Evolutionary conservation across 306 rosid genomes (phyloP).

Genomic region (Quercus parvula): DNA sequence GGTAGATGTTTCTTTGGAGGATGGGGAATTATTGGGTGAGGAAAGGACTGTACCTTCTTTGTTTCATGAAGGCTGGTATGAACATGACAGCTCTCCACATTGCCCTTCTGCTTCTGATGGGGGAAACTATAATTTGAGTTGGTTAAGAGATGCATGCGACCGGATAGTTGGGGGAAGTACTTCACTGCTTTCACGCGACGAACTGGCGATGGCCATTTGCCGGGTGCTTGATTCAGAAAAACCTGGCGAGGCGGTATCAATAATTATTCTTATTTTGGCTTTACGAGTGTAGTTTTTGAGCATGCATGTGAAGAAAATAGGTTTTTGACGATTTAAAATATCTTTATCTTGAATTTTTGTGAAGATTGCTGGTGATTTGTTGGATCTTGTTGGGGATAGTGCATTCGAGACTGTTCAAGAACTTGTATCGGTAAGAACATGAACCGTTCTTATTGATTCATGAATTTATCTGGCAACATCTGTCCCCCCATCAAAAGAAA

Average conservation of each 20-base stretch:
- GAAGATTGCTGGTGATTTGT: slow-evolving; percentile 88
- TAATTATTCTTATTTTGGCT: slow-evolving; percentile 10
- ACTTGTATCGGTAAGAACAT: slow-evolving; percentile 63
- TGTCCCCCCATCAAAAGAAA: not conserved
- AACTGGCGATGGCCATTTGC: slow-evolving; percentile 89
- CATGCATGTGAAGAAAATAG: not conserved
- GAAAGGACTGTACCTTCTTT: slow-evolving; percentile 39
- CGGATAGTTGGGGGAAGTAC: slow-evolving; percentile 42
- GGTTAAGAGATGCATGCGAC: slow-evolving; percentile 86
- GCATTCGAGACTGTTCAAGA: slow-evolving; percentile 90
- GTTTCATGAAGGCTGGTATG: slow-evolving; percentile 40
- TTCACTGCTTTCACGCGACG: slow-evolving; percentile 67
- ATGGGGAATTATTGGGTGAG: slow-evolving; percentile 55
- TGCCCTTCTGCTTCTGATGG: slow-evolving; percentile 28
- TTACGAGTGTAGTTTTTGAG: not conserved
- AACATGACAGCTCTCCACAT: slow-evolving; percentile 15
- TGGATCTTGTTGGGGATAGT: slow-evolving; percentile 92
- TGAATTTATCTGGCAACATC: not conserved
- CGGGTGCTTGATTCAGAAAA: slow-evolving; percentile 88
- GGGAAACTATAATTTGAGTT: slow-evolving; percentile 45
- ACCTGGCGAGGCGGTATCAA: slow-evolving; percentile 88
- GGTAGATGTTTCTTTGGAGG: slow-evolving; percentile 72
- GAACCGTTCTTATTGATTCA: slow-evolving; percentile 9
- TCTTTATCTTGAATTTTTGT: slow-evolving; percentile 16
- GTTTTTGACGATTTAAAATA: slow-evolving; percentile 19